Conservation (phyloP, 257 asterid genomes). For the Lycium ferocissimum region DNA sequence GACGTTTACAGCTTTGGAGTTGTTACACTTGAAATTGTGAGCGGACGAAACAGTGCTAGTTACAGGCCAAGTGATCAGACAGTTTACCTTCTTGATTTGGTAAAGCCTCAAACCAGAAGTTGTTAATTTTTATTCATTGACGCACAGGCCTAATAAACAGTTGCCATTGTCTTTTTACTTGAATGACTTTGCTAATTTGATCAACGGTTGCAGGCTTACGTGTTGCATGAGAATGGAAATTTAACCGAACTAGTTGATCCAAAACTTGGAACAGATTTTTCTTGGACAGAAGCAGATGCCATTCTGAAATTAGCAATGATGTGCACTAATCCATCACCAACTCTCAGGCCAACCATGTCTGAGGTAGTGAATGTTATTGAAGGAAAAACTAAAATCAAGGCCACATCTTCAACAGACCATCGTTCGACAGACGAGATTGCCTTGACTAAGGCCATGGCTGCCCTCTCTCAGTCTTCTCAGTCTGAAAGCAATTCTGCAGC, state of each 20-base stretch:
- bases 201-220: slow-evolving; percentile 28
- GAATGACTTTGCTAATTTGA: neutral
- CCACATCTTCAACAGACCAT: neutral
- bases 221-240: slow-evolving; percentile 12
- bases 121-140: neutral
- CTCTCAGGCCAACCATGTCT: slow-evolving; percentile 39
- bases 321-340: slow-evolving; percentile 31
- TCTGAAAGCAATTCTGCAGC: slow-evolving; percentile 31
- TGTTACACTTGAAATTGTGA: slow-evolving; percentile 37
- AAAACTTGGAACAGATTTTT: slow-evolving; percentile 25
- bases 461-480: slow-evolving; percentile 22
- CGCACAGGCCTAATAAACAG: slow-evolving; percentile 8
- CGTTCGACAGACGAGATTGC: neutral
- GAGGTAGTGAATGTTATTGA: slow-evolving; percentile 37
- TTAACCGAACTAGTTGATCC: slow-evolving; percentile 34
- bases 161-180: neutral
- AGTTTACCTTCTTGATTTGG: slow-evolving; percentile 34
- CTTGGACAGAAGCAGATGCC: slow-evolving; percentile 21
- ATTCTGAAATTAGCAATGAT: slow-evolving; percentile 34
- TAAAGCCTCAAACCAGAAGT: slow-evolving; percentile 3
- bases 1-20: slow-evolving; percentile 42
- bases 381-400: slow-evolving; percentile 30
- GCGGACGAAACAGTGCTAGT: slow-evolving; percentile 29
- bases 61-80: slow-evolving; percentile 24
- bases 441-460: neutral